These are phyloP conservation scores for Ogataea wickerhamii DNA, from an alignment of 805 yeast genomes.

Conservation along the genomic window DNA sequence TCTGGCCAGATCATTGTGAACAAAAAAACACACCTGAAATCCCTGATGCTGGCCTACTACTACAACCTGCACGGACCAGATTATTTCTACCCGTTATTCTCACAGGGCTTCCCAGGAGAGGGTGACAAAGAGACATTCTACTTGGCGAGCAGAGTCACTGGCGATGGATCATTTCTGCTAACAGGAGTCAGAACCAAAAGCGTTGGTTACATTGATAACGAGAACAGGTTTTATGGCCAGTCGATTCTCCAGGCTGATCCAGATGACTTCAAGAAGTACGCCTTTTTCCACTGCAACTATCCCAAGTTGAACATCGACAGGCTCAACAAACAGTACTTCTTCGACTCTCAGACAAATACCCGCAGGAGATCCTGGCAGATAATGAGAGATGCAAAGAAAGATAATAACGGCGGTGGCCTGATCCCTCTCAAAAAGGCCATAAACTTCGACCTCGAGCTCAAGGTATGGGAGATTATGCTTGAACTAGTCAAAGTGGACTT, in stretches of 20 bases:
- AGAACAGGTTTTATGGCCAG: slow-evolving; percentile 27
- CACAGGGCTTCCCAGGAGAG: slow-evolving; percentile 49
- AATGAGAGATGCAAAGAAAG: slow-evolving; percentile 30
- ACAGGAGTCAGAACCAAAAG: slow-evolving; percentile 31
- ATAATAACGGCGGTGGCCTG: slow-evolving; percentile 22
- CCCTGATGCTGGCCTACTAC: slow-evolving; percentile 47
- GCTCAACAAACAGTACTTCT: slow-evolving; percentile 18
- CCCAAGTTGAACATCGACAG: slow-evolving; percentile 28
- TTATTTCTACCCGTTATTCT: slow-evolving; percentile 43
- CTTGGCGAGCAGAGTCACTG: slow-evolving; percentile 55
- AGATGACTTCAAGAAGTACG: slow-evolving; percentile 17
- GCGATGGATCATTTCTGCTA: slow-evolving; percentile 26
- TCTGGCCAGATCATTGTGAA: slow-evolving; percentile 53
- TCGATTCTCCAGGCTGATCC: slow-evolving; percentile 32
- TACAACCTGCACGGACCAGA: slow-evolving; percentile 52
- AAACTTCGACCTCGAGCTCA: slow-evolving; percentile 26
- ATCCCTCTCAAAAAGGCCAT: slow-evolving; percentile 16
- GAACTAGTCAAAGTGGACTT: slow-evolving; percentile 24
- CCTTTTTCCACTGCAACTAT: slow-evolving; percentile 32
- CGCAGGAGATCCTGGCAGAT: slow-evolving; percentile 27
- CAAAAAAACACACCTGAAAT: slow-evolving; percentile 45
- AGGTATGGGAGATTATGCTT: slow-evolving; percentile 24
- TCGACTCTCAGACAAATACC: slow-evolving; percentile 14
- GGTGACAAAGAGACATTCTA: slow-evolving; percentile 64
- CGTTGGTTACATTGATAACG: slow-evolving; percentile 27